Conservation (phyloP, 2,329 filamentous ascomycete genomes). For the Tolypocladium endophyticum region DNA sequence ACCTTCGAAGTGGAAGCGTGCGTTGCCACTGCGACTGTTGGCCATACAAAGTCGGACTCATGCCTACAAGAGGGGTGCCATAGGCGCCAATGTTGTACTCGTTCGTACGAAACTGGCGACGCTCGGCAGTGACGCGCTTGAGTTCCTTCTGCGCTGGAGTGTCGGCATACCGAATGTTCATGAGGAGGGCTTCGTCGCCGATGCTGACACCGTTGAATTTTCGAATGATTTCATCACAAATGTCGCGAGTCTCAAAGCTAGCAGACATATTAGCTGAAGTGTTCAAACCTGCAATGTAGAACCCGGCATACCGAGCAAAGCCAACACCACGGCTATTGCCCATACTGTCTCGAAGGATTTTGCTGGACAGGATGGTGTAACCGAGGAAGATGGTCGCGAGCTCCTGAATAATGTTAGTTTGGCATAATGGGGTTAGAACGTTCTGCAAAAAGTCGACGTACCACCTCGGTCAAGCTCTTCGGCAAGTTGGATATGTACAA, state of each 20-base stretch:
- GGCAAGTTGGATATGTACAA: conserved; percentile 97
- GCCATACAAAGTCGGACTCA: conserved; percentile 29
- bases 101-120: conserved; percentile 88
- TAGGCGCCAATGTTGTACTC: conserved; percentile 79
- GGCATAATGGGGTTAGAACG: not conserved
- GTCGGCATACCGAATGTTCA: conserved; percentile 94
- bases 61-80: conserved; percentile 49
- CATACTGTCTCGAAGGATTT: conserved; percentile 84
- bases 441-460: conserved; percentile 30
- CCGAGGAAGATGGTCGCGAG: conserved; percentile 68
- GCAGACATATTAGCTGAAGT: conserved; percentile 10
- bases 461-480: conserved; percentile 81
- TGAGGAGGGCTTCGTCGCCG: conserved; percentile 68
- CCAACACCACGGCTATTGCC: conserved; percentile 94
- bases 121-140: conserved; percentile 91
- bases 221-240: conserved; percentile 82
- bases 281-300: not conserved
- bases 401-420: conserved; percentile 36
- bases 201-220: conserved; percentile 73
- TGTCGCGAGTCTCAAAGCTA: conserved; percentile 80
- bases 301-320: conserved; percentile 69
- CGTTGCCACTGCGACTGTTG: conserved; percentile 27
- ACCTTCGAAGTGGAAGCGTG: conserved; percentile 19
- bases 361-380: conserved; percentile 81
- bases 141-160: conserved; percentile 94